Percentiles rank a stretch among this genome's conserved stretches.
These are phyloP conservation scores for Tylopilus orsonianus DNA, from an alignment of 1,284 basidiomycete genomes.

Conservation along the genomic window DNA sequence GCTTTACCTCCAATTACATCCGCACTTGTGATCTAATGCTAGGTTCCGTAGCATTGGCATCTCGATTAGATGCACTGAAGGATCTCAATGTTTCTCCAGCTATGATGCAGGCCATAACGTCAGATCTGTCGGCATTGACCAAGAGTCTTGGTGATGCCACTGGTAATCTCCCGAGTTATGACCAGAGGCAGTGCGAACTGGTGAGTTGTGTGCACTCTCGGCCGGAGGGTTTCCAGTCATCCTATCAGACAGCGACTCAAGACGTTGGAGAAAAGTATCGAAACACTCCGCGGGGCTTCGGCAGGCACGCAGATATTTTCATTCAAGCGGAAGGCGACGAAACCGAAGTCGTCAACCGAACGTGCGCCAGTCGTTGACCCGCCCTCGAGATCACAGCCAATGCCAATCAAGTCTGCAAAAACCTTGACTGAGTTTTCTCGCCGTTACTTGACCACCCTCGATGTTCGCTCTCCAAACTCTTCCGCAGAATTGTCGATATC, in stretches of 20 bases:
- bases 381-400: constrained; percentile 16
- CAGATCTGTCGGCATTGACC: constrained; percentile 51
- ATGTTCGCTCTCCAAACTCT: constrained; percentile 32
- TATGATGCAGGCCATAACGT: constrained; percentile 39
- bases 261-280: constrained; percentile 51
- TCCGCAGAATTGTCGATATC: constrained; percentile 53
- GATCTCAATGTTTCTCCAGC: constrained; percentile 14
- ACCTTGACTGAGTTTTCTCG: constrained; percentile 42
- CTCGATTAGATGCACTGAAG: constrained; percentile 25
- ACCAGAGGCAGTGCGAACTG: constrained; percentile 68
- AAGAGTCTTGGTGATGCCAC: constrained; percentile 63
- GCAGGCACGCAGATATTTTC: constrained; percentile 62
- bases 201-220: constrained; percentile 41
- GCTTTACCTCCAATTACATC: background rate
- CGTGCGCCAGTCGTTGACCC: constrained; percentile 4
- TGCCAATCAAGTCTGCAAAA: constrained; percentile 33
- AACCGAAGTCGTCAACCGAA: constrained; percentile 22
- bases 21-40: constrained; percentile 16
- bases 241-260: constrained; percentile 53
- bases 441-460: constrained; percentile 39
- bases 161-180: constrained; percentile 65
- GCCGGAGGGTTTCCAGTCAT: constrained; percentile 12
- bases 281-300: constrained; percentile 46
- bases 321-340: constrained; percentile 61
- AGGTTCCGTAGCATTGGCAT: constrained; percentile 24